phyloP scores from a whole-genome alignment of 768 basidiomycete species.

The Tricholoma matsutake region DNA sequence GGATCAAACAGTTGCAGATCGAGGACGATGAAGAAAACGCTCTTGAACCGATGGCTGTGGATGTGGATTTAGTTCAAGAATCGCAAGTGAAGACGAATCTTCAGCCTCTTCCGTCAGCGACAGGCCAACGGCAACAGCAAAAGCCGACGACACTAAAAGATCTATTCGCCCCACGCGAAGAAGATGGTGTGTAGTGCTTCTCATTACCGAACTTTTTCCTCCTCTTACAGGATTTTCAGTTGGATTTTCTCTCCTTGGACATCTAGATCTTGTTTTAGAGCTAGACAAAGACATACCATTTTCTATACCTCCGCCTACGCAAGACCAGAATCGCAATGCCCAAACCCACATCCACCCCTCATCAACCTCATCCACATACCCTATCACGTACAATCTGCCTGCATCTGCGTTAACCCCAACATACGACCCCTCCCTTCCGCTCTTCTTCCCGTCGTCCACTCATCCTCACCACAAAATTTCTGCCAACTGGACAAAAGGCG shows the following conservation, averaged over 20 bases:
- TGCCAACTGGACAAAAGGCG: not conserved
- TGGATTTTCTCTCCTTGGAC: constrained; percentile 72
- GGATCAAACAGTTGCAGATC: constrained; percentile 22
- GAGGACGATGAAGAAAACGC: constrained; percentile 5
- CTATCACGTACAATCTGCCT: not conserved
- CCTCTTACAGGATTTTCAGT: constrained; percentile 28
- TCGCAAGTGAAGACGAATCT: constrained; percentile 7
- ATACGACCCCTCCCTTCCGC: constrained; percentile 46
- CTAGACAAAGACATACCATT: constrained; percentile 54
- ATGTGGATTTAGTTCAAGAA: constrained; percentile 9
- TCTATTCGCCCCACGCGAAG: constrained; percentile 68
- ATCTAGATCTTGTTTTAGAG: constrained; percentile 72
- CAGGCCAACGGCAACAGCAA: constrained; percentile 6
- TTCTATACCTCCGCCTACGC: constrained; percentile 3
- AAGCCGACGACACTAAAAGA: constrained; percentile 53
- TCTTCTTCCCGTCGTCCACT: constrained; percentile 57
- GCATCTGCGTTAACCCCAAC: not conserved
- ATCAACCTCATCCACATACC: constrained; percentile 9
- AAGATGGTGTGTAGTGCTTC: constrained; percentile 49
- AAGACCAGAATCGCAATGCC: not conserved
- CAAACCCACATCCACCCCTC: constrained; percentile 18
- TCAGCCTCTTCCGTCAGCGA: not conserved
- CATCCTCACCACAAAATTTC: not conserved
- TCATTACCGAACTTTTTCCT: not conserved
- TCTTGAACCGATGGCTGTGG: constrained; percentile 12